Evolutionary conservation across 1,284 basidiomycete genomes (phyloP).

Genomic region (Ustilago curta): DNA sequence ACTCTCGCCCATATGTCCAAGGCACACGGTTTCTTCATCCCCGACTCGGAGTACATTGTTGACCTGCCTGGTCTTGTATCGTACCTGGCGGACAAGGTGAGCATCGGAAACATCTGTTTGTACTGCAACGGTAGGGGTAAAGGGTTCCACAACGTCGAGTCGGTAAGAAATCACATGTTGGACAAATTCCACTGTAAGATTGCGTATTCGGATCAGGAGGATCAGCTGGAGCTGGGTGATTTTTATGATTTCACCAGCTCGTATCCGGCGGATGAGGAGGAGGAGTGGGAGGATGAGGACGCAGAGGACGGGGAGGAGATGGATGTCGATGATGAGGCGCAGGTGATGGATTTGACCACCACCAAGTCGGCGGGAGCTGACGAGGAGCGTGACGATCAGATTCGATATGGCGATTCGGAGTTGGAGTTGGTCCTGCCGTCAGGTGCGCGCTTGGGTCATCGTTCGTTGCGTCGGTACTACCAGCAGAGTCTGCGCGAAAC

Average conservation of each 20-base stretch:
- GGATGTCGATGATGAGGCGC: constrained; percentile 41
- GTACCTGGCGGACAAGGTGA: constrained; percentile 93
- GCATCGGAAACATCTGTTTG: constrained; percentile 91
- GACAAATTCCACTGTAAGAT: constrained; percentile 85
- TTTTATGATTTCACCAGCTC: constrained; percentile 91
- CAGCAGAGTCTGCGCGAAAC: constrained; percentile 73
- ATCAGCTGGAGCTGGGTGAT: constrained; percentile 88
- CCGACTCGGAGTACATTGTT: constrained; percentile 89
- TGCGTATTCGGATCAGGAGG: constrained; percentile 83
- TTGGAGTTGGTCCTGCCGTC: constrained; percentile 95
- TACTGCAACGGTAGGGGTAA: constrained; percentile 75
- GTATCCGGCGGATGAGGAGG: constrained; percentile 74
- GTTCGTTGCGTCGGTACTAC: constrained; percentile 87
- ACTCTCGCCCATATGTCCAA: constrained; percentile 89
- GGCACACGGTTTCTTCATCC: constrained; percentile 93
- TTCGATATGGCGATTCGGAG: constrained; percentile 71
- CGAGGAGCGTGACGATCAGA: constrained; percentile 75
- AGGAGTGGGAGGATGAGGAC: constrained; percentile 61
- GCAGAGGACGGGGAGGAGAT: constrained; percentile 34
- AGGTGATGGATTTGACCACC: constrained; percentile 26
- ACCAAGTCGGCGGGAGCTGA: constrained; percentile 53
- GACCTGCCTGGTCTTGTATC: constrained; percentile 84
- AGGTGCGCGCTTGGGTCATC: constrained; percentile 90
- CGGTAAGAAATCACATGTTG: constrained; percentile 67
- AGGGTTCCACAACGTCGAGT: constrained; percentile 58